Base-by-base conservation (phyloP, 176 grass and related monocot genomes). In the Oryza longistaminata region DNA sequence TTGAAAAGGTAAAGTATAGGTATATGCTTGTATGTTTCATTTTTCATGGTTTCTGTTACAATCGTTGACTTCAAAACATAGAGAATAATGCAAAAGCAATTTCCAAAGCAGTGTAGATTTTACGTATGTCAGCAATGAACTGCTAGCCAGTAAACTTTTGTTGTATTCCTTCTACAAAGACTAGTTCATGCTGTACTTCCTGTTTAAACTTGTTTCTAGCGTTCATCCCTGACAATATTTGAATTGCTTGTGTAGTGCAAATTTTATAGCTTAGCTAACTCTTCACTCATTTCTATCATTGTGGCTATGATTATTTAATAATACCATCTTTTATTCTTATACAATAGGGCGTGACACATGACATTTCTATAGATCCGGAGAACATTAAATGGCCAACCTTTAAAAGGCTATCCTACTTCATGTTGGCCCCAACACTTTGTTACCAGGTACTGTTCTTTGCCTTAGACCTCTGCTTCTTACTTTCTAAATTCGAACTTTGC, bases 381-480 rank as follows among this genome's bases (percentile, higher is more conserved):
- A 80, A 65, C 79, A 77, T 94, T 73, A 88, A 90, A 86, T 77
- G 82, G 44, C 81, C 91, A 75, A 98, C 79, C 44, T 89, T 94
- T 46, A 86, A 90, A 65, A 89, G 88, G 75, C 75, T 98, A 27
- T 44, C 66, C 37, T 95, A 96, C 66, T 98, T 98, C 68, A 91
- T 98, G 82, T 81, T 95, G 80, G 91, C 96, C 84, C 96, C 96
- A 62, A 98, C 93, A 86, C 90, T 98, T 79, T 98, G 96, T 90
- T 98, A 96, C 70, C 96, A 95, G 96, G 96, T 98, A 82, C 58
- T 88, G 15, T 80, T 85, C 17, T 88, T 67, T 2, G 26, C 29
- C 34, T 24, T 11, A n/a, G 21, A 53, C 11, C 6, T 17, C 13
- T 52, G 50, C 0, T 53, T 25, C 31, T 71, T 35, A 46, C 33